Evolutionary conservation across 75 land plant genomes (phyloP), one percentile per base, ranked within the genome.

Genomic region (Cryptomeria japonica): DNA sequence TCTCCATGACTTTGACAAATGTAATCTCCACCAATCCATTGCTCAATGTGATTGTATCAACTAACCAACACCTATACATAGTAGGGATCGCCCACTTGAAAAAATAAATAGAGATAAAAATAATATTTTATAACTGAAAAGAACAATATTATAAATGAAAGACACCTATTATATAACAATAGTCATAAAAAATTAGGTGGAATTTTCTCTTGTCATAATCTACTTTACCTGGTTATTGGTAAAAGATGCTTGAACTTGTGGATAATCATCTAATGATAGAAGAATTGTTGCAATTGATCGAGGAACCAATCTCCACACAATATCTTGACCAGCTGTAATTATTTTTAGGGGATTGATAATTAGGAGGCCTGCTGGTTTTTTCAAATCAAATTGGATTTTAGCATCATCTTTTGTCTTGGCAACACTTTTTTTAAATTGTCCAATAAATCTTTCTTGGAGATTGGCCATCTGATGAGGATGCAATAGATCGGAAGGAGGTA

Each of bases 1-100:
- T 96, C 94, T 15, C 97, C 97, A 13, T 88, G 87, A 84, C 95
- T 96, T 84, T 92, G 93, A 53, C 91, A 92, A n/a, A 76, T 80
- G 53, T 89, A 92, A 3, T 88, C 34, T 15, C 97, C 97, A 53
- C 86, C 93, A 5, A 92, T 95, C 94, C 94, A 96, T 87, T 93
- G 90, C 85, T 96, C 94, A 19, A 55, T 82, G 32, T 86, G 22
- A 41, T 91, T 89, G 87, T 93, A 92, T 32, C 87, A 88, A 31
- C 92, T 93, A 34, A 92, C 93, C 94, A 92, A 92, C 37, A 94
- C 89, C 90, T 95, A 90, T 78, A 78, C 47, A 44, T 44, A 44
- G 8, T 44, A 44, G 47, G 7, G 47, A 7, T 44, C 47, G 7
- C 47, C 47, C 47, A 44, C 7, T 5, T 44, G 7, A 44, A 44